Evolutionary conservation across 345 rosid species (phyloP), one percentile per base, ranked within the genome.

Genomic region (Linum lewisii): DNA sequence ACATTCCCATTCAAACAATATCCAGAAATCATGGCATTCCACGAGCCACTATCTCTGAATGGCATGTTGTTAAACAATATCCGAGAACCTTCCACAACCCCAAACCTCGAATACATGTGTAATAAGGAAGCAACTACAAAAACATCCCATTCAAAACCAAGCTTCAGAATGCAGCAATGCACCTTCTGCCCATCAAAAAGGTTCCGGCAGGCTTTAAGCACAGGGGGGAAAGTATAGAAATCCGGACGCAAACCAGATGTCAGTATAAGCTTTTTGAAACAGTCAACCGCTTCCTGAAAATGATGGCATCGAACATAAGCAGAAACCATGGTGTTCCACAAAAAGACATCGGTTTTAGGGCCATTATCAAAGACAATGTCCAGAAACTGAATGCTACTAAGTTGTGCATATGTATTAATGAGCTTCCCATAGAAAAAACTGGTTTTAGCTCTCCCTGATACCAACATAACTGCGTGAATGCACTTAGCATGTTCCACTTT

Each of bases 21-120:
- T 4, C 87, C 92, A 54, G 82, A 82, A 60, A 91, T 83, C 95
- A 91, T 78, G 1, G 98, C 85, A 72, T 91, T 91, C 98, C 97
- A 90, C 0, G 88, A 80, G 54, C 83, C 97, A 51, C 78, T 81
- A 61, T 78, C 84, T 73, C 65, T 77, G 4, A 63, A 63, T 22
- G 69, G 67, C 82, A 87, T 80, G 59, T 73, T 64, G 69, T 85
- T 79, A 57, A 90, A 90, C 50, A 87, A 62, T 58, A 61, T 60
- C 25, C 82, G 59, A 58, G 95, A 88, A 66, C 60, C 70, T 24
- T 58, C 60, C 58, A 86, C 66, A 57, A 59, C 60, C 59, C 83
- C 81, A 62, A 95, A 88, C 65, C 87, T 81, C 0, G 92, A 77
- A 60, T 88, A 91, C 90, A 91, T 79, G 52, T 86, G 85, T 68